Evolutionary conservation across 148 eudicot genomes (phyloP), one percentile per base, ranked within the genome.

Genomic region (Tetragonia tetragonoides): DNA sequence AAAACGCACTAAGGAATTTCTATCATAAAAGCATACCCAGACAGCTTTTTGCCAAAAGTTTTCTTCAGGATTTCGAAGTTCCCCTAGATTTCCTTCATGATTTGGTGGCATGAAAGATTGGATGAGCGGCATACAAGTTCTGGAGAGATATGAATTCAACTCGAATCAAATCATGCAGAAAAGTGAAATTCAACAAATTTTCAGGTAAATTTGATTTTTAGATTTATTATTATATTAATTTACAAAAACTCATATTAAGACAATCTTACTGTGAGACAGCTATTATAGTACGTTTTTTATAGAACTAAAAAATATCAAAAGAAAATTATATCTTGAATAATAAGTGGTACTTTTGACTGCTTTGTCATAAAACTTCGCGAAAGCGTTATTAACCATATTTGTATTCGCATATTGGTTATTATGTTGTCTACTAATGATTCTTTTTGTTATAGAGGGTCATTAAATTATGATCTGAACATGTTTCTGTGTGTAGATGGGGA

Each of bases 401-500:
- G n/a, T n/a, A n/a, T n/a, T n/a, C n/a, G n/a, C n/a, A n/a, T n/a
- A n/a, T n/a, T n/a, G n/a, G n/a, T n/a, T n/a, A n/a, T n/a, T n/a
- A n/a, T n/a, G n/a, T n/a, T n/a, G n/a, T n/a, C n/a, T n/a, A n/a
- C n/a, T n/a, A 20, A 66, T 66, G 44, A 66, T 40, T 7, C 42
- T 66, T 5, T 66, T 34, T 4, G 46, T n/a, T n/a, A n/a, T n/a
- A n/a, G n/a, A n/a, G n/a, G n/a, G n/a, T n/a, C n/a, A n/a, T n/a
- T n/a, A n/a, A n/a, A n/a, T n/a, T n/a, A n/a, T n/a, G n/a, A n/a
- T n/a, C n/a, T n/a, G 39, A 66, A 42, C 69, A 60, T 16, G 23
- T 62, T 10, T 28, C 34, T 37, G 40, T 1, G 20, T 17, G 23
- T 71, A 93, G 98, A 17, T 93, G 97, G 98, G 90, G 92, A 94